phyloP scores from a whole-genome alignment of 2,329 filamentous ascomycete genomes.

The Leptographium procerum region DNA sequence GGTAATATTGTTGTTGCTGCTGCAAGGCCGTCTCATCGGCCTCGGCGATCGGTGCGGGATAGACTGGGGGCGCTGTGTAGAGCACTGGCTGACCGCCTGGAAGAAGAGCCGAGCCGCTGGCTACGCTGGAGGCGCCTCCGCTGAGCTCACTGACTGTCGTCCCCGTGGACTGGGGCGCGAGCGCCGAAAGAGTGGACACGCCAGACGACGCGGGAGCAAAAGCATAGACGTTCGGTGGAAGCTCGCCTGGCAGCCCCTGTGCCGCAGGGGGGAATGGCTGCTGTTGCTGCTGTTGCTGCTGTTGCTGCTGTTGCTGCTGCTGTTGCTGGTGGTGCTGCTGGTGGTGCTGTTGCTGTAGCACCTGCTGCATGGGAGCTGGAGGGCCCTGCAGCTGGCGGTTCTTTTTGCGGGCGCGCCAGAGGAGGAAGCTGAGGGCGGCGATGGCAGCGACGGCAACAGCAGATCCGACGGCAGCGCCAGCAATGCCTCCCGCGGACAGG shows the following conservation, averaged over 20 bases:
- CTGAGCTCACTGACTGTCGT: too few relatives aligned
- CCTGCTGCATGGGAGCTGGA: not conserved
- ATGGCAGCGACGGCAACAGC: not conserved
- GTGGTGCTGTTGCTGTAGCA: not conserved
- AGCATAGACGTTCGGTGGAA: too few relatives aligned
- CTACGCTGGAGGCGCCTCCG: too few relatives aligned
- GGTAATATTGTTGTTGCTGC: not conserved
- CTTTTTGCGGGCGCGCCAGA: not conserved
- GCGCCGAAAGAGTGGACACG: too few relatives aligned
- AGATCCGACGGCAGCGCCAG: not conserved
- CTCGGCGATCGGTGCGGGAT: not conserved
- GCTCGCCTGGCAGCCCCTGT: too few relatives aligned
- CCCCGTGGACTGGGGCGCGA: too few relatives aligned
- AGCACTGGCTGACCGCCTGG: too few relatives aligned
- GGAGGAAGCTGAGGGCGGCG: not conserved
- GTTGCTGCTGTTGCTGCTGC: not conserved
- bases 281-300: not conserved
- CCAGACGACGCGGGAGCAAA: too few relatives aligned
- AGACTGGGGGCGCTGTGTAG: not conserved
- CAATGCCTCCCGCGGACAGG: not conserved
- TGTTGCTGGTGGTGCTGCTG: too few relatives aligned
- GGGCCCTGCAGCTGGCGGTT: not conserved
- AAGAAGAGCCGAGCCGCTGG: too few relatives aligned
- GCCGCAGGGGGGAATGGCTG: too few relatives aligned
- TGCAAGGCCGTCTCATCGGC: not conserved